Conservation (phyloP, 371 early-diverging fungal species). For the Dichotomocladium elegans region DNA sequence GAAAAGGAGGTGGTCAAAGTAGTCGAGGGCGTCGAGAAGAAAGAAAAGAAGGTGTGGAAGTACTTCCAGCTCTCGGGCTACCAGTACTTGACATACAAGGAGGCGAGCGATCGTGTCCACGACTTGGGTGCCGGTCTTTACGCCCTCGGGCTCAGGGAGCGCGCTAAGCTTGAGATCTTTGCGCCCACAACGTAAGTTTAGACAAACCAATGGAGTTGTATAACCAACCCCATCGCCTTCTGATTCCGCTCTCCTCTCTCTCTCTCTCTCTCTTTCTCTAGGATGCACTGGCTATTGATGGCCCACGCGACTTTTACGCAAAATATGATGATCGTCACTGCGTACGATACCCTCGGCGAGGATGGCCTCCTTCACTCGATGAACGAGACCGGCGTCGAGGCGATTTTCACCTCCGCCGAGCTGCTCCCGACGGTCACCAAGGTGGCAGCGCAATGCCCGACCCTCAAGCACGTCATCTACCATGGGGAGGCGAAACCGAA, state of each 20-base stretch:
- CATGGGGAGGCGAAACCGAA: constrained; percentile 61
- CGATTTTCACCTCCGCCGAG: constrained; percentile 78
- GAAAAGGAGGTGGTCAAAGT: constrained; percentile 71
- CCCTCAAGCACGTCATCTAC: constrained; percentile 72
- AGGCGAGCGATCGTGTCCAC: constrained; percentile 44
- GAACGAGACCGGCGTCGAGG: constrained; percentile 75
- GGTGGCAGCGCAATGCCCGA: constrained; percentile 53
- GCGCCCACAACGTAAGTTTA: constrained; percentile 69
- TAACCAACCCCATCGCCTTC: neutral
- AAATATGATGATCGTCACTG: constrained; percentile 74
- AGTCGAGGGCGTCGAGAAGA: constrained; percentile 57
- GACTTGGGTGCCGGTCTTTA: constrained; percentile 65
- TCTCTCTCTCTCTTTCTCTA: constrained; percentile 11
- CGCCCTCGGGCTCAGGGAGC: constrained; percentile 58
- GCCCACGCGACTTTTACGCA: constrained; percentile 74
- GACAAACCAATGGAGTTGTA: neutral
- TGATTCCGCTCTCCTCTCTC: neutral
- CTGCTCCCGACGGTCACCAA: constrained; percentile 65
- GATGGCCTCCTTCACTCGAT: constrained; percentile 82
- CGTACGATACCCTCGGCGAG: constrained; percentile 87
- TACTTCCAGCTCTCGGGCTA: constrained; percentile 70
- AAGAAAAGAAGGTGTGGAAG: constrained; percentile 79
- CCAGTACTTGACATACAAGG: constrained; percentile 63
- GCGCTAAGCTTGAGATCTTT: constrained; percentile 67
- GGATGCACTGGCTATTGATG: constrained; percentile 71